These are phyloP conservation scores for Canavalia gladiata DNA, from an alignment of 306 rosid genomes.

Conservation along the genomic window DNA sequence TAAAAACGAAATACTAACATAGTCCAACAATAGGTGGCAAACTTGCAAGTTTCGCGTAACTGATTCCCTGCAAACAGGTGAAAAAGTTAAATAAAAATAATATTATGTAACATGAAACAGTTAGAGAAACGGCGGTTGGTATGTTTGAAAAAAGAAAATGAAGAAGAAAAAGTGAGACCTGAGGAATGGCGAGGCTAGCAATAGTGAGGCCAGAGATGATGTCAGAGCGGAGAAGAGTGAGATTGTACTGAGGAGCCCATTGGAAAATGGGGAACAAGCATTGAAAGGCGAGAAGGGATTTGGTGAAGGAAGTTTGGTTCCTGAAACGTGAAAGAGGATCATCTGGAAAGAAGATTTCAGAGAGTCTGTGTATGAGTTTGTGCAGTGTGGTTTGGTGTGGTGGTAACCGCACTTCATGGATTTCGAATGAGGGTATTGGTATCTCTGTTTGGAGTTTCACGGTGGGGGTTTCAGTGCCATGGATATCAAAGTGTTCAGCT, in stretches of 20 bases:
- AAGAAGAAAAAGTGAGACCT: slow-evolving; percentile 52
- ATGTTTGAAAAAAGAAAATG: background rate
- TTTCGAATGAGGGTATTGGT: slow-evolving; percentile 52
- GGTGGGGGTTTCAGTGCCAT: slow-evolving; percentile 49
- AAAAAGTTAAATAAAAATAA: background rate
- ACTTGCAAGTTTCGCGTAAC: slow-evolving; percentile 95
- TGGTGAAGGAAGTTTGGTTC: slow-evolving; percentile 62
- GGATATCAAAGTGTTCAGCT: slow-evolving; percentile 72
- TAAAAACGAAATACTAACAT: slow-evolving; percentile 61
- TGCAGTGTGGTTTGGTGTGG: slow-evolving; percentile 61
- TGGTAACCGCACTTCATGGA: slow-evolving; percentile 77
- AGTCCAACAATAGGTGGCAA: slow-evolving; percentile 95
- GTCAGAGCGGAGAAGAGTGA: slow-evolving; percentile 73
- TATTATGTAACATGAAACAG: background rate
- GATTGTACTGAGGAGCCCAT: slow-evolving; percentile 78
- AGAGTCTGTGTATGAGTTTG: slow-evolving; percentile 70
- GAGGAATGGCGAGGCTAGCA: slow-evolving; percentile 97
- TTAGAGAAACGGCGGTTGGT: no score
- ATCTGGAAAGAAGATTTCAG: slow-evolving; percentile 90
- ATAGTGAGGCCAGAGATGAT: slow-evolving; percentile 91
- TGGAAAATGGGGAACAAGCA: slow-evolving; percentile 80
- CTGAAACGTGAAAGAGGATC: slow-evolving; percentile 83
- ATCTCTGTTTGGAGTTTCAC: slow-evolving; percentile 52
- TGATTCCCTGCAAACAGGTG: slow-evolving; percentile 78
- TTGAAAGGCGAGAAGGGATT: slow-evolving; percentile 68